Evolutionary conservation across 192 early-diverging fungal species (phyloP), one percentile per base, ranked within the genome.

Genomic region (Dissophora ornata): DNA sequence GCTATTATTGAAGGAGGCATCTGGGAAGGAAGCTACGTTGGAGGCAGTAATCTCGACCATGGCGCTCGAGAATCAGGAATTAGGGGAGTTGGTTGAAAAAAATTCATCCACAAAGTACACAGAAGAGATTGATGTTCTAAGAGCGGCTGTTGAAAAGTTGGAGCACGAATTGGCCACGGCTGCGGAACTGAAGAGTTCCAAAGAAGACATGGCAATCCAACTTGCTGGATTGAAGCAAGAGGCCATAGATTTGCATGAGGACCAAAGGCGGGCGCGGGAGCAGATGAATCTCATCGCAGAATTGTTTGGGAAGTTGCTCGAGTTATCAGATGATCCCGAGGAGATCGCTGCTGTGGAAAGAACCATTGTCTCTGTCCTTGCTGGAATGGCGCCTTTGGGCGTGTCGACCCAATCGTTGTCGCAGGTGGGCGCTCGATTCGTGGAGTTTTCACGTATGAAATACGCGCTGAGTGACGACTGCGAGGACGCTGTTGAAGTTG

Each of bases 221-320:
- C 36, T 38, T 38, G 36, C 36, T 38, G 7, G 36, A 13, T 13
- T 38, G 36, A 13, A 38, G 36, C 36, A 13, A 6, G 36, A 38
- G 13, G 36, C 13, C 6, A 38, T 13, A 38, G 13, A 6, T 6
- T 46, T 60, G 57, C 42, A 47, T 16, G 19, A 22, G 18, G 40
- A 33, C 9, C 19, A 32, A 1, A 30, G 28, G n/a, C 34, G 51
- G 34, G 56, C 66, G 1, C 34, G 49, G 42, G 56, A 42, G 9
- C 55, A 68, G 1, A 1, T 58, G 36, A 22, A 38, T 15, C 24
- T 68, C 9, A 41, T 58, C 19, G 55, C 21, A 5, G 56, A 57
- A 7, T 25, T 68, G 0, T 58, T 68, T 38, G 56, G 32, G 18
- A 68, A 68, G 26, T 33, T 63, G n/a, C 49, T 62, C 11, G 29